Evolutionary conservation across 352 stramenopile species (phyloP), one percentile per base, ranked within the genome.

Genomic region (Phytopythium helicoides): DNA sequence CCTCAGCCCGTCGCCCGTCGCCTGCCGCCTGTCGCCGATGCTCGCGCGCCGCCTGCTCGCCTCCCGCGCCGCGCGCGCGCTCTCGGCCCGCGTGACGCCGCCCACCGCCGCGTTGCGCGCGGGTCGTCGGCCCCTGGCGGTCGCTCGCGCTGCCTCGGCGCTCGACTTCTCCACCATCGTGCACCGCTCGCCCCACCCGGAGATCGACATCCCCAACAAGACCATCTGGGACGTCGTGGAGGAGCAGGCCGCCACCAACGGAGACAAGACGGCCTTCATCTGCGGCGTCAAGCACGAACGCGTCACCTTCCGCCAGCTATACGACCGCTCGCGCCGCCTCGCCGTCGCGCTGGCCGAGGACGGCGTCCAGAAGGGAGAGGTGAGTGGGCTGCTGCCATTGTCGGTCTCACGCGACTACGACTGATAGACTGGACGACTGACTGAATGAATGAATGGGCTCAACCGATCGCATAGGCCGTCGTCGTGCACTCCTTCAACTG

Each of bases 141-240:
- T 42, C 42, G n/a, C 35, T 47, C 42, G 60, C 59, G 39, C 28
- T 15, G 18, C 33, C 22, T 33, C 41, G 10, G 21, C 52, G 33
- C 48, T 54, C 15, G 52, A 56, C 38, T 66, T 77, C 34, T 75
- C 71, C 39, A 73, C 64, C 52, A 85, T 85, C 53, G 60, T 88
- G 49, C 65, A 79, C 75, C 62, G 69, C 40, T 86, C 77, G 38
- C 77, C 72, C 15, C 73, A 86, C 47, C 56, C 59, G 6, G 53
- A 73, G 31, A 46, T 89, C 25, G 52, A 71, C 16, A 78, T 89
- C 26, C 77, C 77, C 1, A 41, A 85, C 18, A 59, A 65, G 16
- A 83, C 70, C 22, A 71, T 86, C 19, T 81, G 66, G 62, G 71
- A 81, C 48, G 49, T 84, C 39, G 52, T 83, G 1, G 60, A 54